Evolutionary conservation across 768 basidiomycete species (phyloP), one percentile per base, ranked within the genome.

Genomic region (Tephrocybe sp.): DNA sequence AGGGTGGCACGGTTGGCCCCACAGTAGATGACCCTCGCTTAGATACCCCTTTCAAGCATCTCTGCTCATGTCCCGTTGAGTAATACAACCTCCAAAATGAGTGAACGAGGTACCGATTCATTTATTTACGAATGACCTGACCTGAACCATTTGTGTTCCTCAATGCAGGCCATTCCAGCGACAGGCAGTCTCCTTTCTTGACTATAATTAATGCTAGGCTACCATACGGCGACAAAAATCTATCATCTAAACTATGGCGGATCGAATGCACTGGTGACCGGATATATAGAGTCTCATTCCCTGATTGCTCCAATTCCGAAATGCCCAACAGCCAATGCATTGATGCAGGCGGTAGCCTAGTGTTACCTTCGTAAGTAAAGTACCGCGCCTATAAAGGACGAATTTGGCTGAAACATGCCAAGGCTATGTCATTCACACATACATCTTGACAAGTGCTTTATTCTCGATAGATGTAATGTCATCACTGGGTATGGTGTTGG

Each of bases 401-500:
- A 54, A 34, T 43, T 47, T 25, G 50, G 46, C 50, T 57, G 42
- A 55, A 52, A 23, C 29, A n/a, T n/a, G 23, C 39, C 30, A 49
- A 69, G 66, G 55, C 56, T 84, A 43, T 83, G 81, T 61, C 82
- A 83, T 64, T 74, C 79, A 16, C 82, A 84, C 57, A 77, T 86
- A 56, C 83, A 83, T 63, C 72, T 85, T 25, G 83, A 85, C 69
- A 83, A 86, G 64, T 84, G 80, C 64, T 83, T 83, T 61, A 77
- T 86, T 42, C 67, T 86, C 47, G 77, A 76, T 55, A 65, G 73
- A 62, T 82, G 80, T 53, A 73, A 72, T 18, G 72, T 84, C 36
- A 57, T 71, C 19, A 73, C 71, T 38, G 80, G 83, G 82, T 83
- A 64, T 45, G 73, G 57, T 33, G 39, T 31, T 36, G 30, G 31